Evolutionary conservation across 2,329 filamentous ascomycete genomes (phyloP).

Genomic region (Apiospora kogelbergensis): DNA sequence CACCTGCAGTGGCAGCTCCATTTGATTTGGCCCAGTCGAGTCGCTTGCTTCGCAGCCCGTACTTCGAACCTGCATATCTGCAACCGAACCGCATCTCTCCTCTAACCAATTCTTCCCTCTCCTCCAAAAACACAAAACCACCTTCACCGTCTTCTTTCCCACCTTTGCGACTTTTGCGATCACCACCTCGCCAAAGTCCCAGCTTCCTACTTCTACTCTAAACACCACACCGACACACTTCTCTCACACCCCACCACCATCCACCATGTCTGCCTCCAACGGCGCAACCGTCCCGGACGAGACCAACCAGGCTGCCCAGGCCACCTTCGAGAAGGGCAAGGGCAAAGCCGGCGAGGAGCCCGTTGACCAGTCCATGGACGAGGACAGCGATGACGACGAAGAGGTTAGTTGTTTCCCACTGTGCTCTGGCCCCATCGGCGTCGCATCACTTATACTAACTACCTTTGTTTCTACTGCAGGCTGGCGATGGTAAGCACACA

Average conservation of each 20-base stretch:
- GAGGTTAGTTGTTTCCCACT: slow-evolving; percentile 45
- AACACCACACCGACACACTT: slow-evolving; percentile 7
- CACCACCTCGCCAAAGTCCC: not conserved
- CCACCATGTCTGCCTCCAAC: slow-evolving; percentile 51
- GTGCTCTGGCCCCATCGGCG: slow-evolving; percentile 12
- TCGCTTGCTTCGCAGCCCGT: slow-evolving; percentile 7
- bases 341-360: slow-evolving; percentile 68
- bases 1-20: slow-evolving; percentile 7
- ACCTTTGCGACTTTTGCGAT: slow-evolving; percentile 6
- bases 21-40: slow-evolving; percentile 2
- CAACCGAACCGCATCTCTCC: not conserved
- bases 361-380: slow-evolving; percentile 68
- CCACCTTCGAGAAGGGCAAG: slow-evolving; percentile 73
- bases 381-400: slow-evolving; percentile 72
- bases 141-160: slow-evolving; percentile 6
- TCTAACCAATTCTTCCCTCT: slow-evolving; percentile 4
- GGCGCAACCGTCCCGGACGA: slow-evolving; percentile 45
- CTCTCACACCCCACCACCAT: slow-evolving; percentile 2
- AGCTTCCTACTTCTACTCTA: not conserved
- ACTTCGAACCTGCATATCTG: slow-evolving; percentile 1
- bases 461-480: not conserved
- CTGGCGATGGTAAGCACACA: slow-evolving; percentile 9
- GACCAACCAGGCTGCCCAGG: slow-evolving; percentile 39
- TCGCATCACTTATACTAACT: not conserved
- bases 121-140: not conserved